These are phyloP conservation scores for Saccharomycopsis sp. DNA, from an alignment of 805 yeast species.

Conservation along the genomic window DNA sequence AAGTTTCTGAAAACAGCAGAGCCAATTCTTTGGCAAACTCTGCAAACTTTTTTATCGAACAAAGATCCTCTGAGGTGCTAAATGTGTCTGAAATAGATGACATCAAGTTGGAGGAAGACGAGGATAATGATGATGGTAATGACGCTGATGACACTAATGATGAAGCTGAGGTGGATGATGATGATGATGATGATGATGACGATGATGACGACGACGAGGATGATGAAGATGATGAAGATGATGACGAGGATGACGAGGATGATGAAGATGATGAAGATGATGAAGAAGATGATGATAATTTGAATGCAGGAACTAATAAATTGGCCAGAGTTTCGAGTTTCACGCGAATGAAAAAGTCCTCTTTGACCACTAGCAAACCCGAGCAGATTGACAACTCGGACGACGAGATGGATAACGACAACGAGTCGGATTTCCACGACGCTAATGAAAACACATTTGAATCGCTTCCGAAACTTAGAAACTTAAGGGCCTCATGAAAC, in stretches of 20 bases:
- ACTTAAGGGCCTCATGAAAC: neutral
- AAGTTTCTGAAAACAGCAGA: neutral
- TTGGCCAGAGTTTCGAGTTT: neutral
- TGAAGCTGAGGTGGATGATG: conserved; percentile 4
- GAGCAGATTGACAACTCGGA: conserved; percentile 32
- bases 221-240: conserved; percentile 23
- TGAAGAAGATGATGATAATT: conserved; percentile 9
- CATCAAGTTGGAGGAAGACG: conserved; percentile 8
- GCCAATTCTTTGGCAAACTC: neutral
- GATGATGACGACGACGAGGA: conserved; percentile 14
- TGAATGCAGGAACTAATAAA: neutral
- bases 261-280: conserved; percentile 10
- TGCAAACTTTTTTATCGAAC: neutral
- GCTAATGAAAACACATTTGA: conserved; percentile 30
- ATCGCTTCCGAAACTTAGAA: neutral
- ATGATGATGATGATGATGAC: conserved; percentile 10
- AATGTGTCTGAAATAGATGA: conserved; percentile 8
- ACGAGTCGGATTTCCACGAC: conserved; percentile 32
- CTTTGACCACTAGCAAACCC: neutral
- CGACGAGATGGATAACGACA: conserved; percentile 27
- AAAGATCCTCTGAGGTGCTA: neutral
- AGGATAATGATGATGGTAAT: conserved; percentile 9
- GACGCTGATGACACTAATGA: conserved; percentile 1
- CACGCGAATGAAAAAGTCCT: neutral
- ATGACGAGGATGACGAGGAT: conserved; percentile 15